These are phyloP conservation scores for Hemerocallis citrina DNA, from an alignment of 106 monocot species.

Conservation along the genomic window DNA sequence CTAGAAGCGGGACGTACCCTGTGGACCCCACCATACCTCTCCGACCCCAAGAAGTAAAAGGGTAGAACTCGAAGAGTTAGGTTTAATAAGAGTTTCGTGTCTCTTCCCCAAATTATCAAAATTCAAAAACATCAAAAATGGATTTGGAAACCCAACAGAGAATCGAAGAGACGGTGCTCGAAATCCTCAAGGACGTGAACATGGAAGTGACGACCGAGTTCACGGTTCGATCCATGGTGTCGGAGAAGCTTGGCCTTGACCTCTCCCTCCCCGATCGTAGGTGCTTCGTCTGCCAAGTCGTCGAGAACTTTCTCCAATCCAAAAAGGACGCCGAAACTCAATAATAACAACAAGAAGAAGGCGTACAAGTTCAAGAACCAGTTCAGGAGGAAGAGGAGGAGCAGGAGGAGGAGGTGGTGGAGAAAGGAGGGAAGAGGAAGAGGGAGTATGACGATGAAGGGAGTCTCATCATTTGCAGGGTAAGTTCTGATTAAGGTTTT, in stretches of 20 bases:
- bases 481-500: slow-evolving; percentile 11
- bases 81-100: too few species aligned
- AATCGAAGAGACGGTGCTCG: slow-evolving; percentile 61
- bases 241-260: slow-evolving; percentile 70
- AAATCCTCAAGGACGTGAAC: slow-evolving; percentile 55
- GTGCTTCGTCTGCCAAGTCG: slow-evolving; percentile 71
- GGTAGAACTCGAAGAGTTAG: too few species aligned
- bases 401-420: too few species aligned
- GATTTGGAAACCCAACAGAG: slow-evolving; percentile 51
- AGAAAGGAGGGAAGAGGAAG: background rate
- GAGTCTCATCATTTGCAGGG: slow-evolving; percentile 67
- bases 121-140: slow-evolving; percentile 13
- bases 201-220: slow-evolving; percentile 72
- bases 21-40: too few species aligned
- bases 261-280: slow-evolving; percentile 68
- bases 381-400: slow-evolving; percentile 36
- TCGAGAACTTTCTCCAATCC: slow-evolving; percentile 67
- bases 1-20: too few species aligned
- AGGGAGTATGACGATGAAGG: slow-evolving; percentile 65
- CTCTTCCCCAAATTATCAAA: too few species aligned
- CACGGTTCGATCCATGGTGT: slow-evolving; percentile 57
- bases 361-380: slow-evolving; percentile 15
- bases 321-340: background rate
- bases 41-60: too few species aligned
- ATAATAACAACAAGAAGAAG: background rate